Evolutionary conservation across 2,329 filamentous ascomycete species (phyloP).

Genomic region (Aspergillus sp.): DNA sequence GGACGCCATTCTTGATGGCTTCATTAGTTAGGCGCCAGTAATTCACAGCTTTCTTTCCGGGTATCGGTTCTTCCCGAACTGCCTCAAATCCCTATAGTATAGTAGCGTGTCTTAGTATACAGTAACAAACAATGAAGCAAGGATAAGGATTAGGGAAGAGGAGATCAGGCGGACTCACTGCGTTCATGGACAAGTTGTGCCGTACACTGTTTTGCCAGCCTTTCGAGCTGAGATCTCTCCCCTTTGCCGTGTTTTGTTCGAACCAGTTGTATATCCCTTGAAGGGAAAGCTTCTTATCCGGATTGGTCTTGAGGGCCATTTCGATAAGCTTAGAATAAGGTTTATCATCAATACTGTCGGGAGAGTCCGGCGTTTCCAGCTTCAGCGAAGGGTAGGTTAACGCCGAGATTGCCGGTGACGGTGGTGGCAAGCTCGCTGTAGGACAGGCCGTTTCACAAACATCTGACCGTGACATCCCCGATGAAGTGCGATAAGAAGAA

Average conservation of each 20-base stretch:
- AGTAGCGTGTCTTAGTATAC: not conserved
- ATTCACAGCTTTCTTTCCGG: conserved; percentile 62
- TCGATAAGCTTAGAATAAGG: conserved; percentile 85
- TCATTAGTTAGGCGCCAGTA: conserved; percentile 76
- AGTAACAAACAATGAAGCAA: not conserved
- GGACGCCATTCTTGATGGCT: conserved; percentile 68
- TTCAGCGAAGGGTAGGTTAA: conserved; percentile 25
- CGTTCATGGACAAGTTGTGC: conserved; percentile 95
- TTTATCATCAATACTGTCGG: conserved; percentile 28
- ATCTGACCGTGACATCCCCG: conserved; percentile 7
- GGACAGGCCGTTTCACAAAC: conserved; percentile 3
- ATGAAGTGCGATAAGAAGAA: conserved; percentile 13
- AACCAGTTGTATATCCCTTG: conserved; percentile 94
- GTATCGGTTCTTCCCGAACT: conserved; percentile 54
- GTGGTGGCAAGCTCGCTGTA: conserved; percentile 14
- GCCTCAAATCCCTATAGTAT: conserved; percentile 48
- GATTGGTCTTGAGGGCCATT: conserved; percentile 68
- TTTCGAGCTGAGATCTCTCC: conserved; percentile 58
- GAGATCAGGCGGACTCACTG: conserved; percentile 58
- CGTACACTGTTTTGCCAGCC: conserved; percentile 97
- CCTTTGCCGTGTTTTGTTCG: conserved; percentile 75
- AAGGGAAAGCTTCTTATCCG: conserved; percentile 71
- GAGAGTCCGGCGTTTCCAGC: conserved; percentile 15
- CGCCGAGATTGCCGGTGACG: conserved; percentile 26
- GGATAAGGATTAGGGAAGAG: not conserved